These are phyloP conservation scores for Aspergillus hancockii DNA, from an alignment of 495 filamentous ascomycete genomes.

Conservation along the genomic window DNA sequence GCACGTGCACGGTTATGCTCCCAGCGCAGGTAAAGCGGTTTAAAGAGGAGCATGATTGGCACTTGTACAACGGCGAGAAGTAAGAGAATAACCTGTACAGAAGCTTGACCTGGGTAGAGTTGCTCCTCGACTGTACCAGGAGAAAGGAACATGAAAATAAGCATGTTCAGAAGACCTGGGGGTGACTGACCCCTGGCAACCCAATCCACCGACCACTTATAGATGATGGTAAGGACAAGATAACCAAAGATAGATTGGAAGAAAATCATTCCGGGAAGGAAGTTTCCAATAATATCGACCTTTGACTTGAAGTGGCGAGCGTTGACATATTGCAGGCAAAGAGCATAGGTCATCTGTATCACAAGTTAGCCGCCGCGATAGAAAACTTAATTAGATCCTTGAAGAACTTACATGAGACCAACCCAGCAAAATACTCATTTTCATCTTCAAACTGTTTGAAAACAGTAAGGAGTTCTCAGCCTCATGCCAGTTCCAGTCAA, in stretches of 20 bases:
- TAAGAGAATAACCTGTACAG: conserved; percentile 76
- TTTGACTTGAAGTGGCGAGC: conserved; percentile 90
- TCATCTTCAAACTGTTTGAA: conserved; percentile 99
- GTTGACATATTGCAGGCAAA: conserved; percentile 90
- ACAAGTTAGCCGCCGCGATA: conserved; percentile 12
- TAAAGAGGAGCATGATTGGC: conserved; percentile 87
- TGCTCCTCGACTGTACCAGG: conserved; percentile 73
- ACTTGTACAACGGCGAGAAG: conserved; percentile 84
- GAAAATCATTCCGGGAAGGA: conserved; percentile 97
- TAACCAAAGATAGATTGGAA: conserved; percentile 99
- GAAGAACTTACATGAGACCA: conserved; percentile 73
- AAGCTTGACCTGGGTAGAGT: conserved; percentile 75
- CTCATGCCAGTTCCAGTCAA: conserved; percentile 97
- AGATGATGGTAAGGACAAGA: conserved; percentile 87
- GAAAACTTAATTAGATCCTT: neutral
- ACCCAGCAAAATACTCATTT: conserved; percentile 93
- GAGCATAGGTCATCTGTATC: conserved; percentile 89
- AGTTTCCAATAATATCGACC: conserved; percentile 95
- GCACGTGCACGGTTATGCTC: conserved; percentile 89
- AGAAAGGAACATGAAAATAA: conserved; percentile 98
- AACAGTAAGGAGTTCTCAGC: conserved; percentile 93
- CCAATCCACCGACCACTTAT: conserved; percentile 97
- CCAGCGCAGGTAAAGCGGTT: conserved; percentile 88
- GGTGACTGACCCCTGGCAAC: conserved; percentile 59
- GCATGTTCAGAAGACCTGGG: conserved; percentile 93